Conservation (phyloP, 805 yeast genomes). For the Cyberlindnera nakhonratchasimensis region DNA sequence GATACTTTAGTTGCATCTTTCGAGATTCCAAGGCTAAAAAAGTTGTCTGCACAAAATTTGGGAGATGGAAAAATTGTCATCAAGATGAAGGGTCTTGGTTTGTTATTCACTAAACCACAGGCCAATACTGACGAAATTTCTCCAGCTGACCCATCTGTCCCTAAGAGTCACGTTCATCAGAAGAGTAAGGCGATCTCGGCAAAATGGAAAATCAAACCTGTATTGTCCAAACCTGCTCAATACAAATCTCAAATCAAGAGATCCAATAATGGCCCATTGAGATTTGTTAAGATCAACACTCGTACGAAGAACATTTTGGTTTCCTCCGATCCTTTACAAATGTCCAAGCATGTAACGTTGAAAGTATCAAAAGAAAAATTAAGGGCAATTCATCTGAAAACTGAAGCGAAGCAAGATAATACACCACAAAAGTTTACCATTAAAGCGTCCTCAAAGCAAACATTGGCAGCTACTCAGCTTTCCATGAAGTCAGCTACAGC, state of each 20-base stretch:
- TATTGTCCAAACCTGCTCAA: not conserved
- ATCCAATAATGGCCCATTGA: constrained; percentile 28
- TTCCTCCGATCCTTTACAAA: constrained; percentile 41
- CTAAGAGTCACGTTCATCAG: constrained; percentile 2
- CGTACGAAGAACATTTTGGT: constrained; percentile 34
- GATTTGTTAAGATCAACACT: constrained; percentile 42
- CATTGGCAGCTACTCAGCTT: too few relatives aligned
- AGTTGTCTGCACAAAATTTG: constrained; percentile 54
- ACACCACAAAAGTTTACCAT: constrained; percentile 18
- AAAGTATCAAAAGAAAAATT: constrained; percentile 8
- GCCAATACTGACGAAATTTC: not conserved
- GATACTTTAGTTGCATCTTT: constrained; percentile 61
- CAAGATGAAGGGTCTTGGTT: constrained; percentile 45
- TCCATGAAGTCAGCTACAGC: not conserved
- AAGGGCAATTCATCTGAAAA: not conserved
- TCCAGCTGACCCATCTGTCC: not conserved
- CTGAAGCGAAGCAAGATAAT: not conserved
- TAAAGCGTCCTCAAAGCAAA: not conserved
- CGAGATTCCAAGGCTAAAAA: constrained; percentile 64
- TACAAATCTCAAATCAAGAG: constrained; percentile 23
- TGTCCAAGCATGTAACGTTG: constrained; percentile 15
- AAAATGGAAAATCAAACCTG: too few relatives aligned
- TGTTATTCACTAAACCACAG: constrained; percentile 19
- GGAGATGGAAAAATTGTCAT: constrained; percentile 56
- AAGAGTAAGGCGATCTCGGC: too few relatives aligned